These are phyloP conservation scores for Boletus patriciae DNA, from an alignment of 768 basidiomycete species.

Conservation along the genomic window DNA sequence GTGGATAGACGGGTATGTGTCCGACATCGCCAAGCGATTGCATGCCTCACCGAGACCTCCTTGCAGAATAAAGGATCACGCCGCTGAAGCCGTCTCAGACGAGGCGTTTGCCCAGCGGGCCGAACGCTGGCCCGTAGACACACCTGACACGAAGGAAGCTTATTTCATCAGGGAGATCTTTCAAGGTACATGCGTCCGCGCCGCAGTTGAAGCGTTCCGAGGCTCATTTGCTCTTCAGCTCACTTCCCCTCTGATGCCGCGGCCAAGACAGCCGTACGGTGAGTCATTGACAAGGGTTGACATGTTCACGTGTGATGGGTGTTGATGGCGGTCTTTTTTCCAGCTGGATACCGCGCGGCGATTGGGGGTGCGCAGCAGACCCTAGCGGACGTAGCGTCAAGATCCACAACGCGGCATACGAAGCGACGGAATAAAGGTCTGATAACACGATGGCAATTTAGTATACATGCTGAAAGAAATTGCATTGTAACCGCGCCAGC, in stretches of 20 bases:
- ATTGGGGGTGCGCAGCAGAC: constrained; percentile 95
- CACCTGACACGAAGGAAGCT: constrained; percentile 96
- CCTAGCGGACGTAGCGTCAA: constrained; percentile 94
- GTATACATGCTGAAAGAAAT: constrained; percentile 21
- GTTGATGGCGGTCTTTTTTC: constrained; percentile 12
- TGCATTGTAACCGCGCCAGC: constrained; percentile 23
- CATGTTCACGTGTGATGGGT: constrained; percentile 4
- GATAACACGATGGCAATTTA: constrained; percentile 17
- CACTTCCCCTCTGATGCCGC: constrained; percentile 86
- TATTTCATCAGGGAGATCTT: constrained; percentile 93
- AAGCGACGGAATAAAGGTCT: constrained; percentile 18
- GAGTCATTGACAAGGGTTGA: constrained; percentile 28
- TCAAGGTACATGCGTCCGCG: constrained; percentile 50
- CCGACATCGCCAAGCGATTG: background rate
- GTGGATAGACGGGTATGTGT: constrained; percentile 90
- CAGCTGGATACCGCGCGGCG: constrained; percentile 91
- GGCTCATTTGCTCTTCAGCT: constrained; percentile 39
- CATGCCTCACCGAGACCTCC: background rate
- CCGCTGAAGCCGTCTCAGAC: constrained; percentile 73
- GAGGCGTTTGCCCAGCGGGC: constrained; percentile 71
- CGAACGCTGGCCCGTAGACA: constrained; percentile 74
- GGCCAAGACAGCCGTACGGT: constrained; percentile 89
- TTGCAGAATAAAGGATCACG: constrained; percentile 84
- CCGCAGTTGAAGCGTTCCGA: background rate
- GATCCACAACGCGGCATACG: constrained; percentile 93